Evolutionary conservation across 176 grass and related monocot genomes (phyloP), one percentile per base, ranked within the genome.

Genomic region (Cymbopogon citratus): DNA sequence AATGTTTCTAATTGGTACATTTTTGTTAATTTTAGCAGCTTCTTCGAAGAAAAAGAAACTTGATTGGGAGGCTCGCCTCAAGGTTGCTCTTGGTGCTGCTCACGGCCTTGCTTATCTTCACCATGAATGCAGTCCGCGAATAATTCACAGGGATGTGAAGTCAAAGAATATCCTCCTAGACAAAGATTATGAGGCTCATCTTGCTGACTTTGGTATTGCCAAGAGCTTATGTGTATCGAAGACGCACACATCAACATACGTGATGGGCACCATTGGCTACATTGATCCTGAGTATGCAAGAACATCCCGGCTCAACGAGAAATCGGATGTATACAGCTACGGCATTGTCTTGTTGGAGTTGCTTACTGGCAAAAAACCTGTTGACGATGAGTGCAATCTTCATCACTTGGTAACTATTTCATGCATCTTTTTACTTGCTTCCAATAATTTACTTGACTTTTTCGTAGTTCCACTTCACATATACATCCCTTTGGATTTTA

Each of bases 261-360:
- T 97, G 31, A 94, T 97, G 95, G 95, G 95, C 36, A 97, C 95
- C 25, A 97, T 97, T 52, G 95, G 95, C 16, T 97, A 94, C 66
- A 97, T 97, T 33, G 95, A 97, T 38, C 95, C 95, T 14, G 95
- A 97, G 75, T 97, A 97, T 12, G 95, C 95, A 10, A 87, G 90
- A 6, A 97, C 92, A 9, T 94, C 91, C 33, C 85, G 94, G 19
- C 83, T 97, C 46, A 97, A 94, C 2, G 94, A 97, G 81, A 97
- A 97, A 76, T 94, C 87, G 0, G 94, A 97, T 71, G 90, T 97
- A 38, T 97, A 97, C 76, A 97, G 92, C 79, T 97, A 94, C 3
- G 95, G 95, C 23, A 81, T 94, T 3, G 90, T 97, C 71, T 73
- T 98, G 65, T 75, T 98, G 2, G 95, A 98, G 86, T 59, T 98